Conservation (phyloP, 129 eudicot species). For the Lactuca sativa region DNA sequence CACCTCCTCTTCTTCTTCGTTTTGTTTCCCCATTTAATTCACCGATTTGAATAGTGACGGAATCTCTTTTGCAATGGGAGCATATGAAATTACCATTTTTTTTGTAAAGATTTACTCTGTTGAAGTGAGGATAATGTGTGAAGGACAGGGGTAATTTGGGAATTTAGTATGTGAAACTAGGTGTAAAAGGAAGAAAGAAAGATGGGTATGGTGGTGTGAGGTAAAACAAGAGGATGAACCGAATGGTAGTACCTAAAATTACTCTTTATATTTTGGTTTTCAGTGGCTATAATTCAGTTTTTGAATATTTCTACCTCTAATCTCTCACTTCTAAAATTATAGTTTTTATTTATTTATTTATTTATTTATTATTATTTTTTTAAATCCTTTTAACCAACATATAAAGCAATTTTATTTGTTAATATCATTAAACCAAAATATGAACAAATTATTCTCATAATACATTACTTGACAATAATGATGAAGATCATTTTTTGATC, state of each 20-base stretch:
- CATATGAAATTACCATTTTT: neutral
- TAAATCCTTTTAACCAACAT: neutral
- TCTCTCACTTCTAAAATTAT: constrained; percentile 9
- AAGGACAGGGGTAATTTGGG: constrained; percentile 14
- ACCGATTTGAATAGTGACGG: neutral
- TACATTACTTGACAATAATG: no score
- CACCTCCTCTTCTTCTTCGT: constrained; percentile 21
- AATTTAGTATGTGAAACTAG: neutral
- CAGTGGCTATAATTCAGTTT: constrained; percentile 28
- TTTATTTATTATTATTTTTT: no score
- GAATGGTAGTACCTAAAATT: constrained; percentile 17
- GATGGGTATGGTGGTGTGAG: constrained; percentile 11
- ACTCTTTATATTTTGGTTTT: neutral
- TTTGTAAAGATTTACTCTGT: neutral
- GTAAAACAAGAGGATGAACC: constrained; percentile 17
- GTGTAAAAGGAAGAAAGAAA: neutral
- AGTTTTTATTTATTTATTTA: neutral
- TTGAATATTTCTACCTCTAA: constrained; percentile 32
- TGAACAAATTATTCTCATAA: no score
- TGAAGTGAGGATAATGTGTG: constrained; percentile 19
- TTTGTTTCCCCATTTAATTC: constrained; percentile 35
- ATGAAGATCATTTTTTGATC: no score
- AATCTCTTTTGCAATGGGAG: neutral
- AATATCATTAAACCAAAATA: neutral
- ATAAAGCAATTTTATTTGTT: neutral